Evolutionary conservation across 192 early-diverging fungal species (phyloP), one percentile per base, ranked within the genome.

Genomic region (Linderina pennispora): DNA sequence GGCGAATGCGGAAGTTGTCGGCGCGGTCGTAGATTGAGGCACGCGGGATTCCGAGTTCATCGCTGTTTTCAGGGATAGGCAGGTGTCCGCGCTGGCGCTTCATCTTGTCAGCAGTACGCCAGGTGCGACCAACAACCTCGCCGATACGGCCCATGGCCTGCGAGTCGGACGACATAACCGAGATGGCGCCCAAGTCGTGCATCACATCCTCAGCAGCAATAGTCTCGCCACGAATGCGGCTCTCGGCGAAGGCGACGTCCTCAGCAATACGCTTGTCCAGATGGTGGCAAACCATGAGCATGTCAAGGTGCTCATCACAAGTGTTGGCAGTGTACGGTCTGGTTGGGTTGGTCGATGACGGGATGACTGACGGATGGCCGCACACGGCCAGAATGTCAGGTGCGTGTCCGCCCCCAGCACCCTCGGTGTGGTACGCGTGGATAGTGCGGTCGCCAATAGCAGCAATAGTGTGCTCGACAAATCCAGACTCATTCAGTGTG

Each of bases 241-340:
- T 86, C 58, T 98, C 95, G 6, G 95, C 95, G 77, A 98, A 98
- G 10, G 92, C 86, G 18, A 98, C 84, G 59, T 98, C 95, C 62
- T 98, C 95, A 8, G 95, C 91, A 34, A 98, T 84, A 43, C 83
- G 82, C 64, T 84, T 87, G 48, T 85, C 87, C 45, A 98, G 73
- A 53, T 98, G 95, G 62, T 98, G 95, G 62, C 95, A 98, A 4
- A 96, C 90, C 93, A 96, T 95, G 15, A 98, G 76, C 95, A 98
- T 96, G 53, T 98, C 95, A 17, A 98, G 78, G 61, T 98, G 95
- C 58, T 98, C 95, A 65, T 98, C 95, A 35, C 94, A 74, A 15
- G 95, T 98, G 74, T 98, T 98, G 23, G 74, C 62, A 36, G 95
- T 96, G 56, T 77, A 98, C 3, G 93, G 92, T n/a, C 93, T 76